Evolutionary conservation across 192 early-diverging fungal genomes (phyloP).

Genomic region (Rhizophlyctis rosea): DNA sequence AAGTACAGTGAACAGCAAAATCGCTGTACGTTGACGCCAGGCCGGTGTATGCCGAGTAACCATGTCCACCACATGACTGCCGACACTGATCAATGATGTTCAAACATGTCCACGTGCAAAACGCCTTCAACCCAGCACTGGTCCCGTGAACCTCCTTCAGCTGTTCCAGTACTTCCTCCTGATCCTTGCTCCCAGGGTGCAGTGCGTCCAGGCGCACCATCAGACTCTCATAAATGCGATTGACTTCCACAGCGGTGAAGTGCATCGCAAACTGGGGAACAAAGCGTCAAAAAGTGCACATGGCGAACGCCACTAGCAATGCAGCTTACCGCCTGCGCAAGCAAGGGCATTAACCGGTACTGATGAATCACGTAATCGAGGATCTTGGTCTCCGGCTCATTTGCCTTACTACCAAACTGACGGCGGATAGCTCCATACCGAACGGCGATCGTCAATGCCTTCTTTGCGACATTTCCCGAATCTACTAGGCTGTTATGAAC

Average conservation of each 20-base stretch:
- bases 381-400: conserved; percentile 78
- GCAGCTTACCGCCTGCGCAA: conserved; percentile 65
- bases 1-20: conserved; percentile 67
- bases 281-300: not conserved
- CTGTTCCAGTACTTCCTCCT: conserved; percentile 64
- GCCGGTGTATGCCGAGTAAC: conserved; percentile 89
- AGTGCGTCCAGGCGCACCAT: conserved; percentile 73
- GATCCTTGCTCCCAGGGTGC: conserved; percentile 57
- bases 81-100: conserved; percentile 90
- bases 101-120: conserved; percentile 88
- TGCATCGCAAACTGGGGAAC: conserved; percentile 69
- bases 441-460: conserved; percentile 84
- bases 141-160: conserved; percentile 92
- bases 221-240: conserved; percentile 70
- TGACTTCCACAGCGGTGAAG: conserved; percentile 84
- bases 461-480: conserved; percentile 82
- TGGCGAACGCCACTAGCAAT: not conserved
- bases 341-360: conserved; percentile 85
- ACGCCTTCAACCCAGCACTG: conserved; percentile 86
- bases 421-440: conserved; percentile 90
- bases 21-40: conserved; percentile 81
- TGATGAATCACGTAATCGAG: conserved; percentile 94
- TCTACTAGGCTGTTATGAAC: conserved; percentile 42
- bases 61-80: conserved; percentile 87
- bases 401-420: conserved; percentile 71